Base-by-base conservation (phyloP, 495 filamentous ascomycete genomes). In the Gamarada debralockiae region DNA sequence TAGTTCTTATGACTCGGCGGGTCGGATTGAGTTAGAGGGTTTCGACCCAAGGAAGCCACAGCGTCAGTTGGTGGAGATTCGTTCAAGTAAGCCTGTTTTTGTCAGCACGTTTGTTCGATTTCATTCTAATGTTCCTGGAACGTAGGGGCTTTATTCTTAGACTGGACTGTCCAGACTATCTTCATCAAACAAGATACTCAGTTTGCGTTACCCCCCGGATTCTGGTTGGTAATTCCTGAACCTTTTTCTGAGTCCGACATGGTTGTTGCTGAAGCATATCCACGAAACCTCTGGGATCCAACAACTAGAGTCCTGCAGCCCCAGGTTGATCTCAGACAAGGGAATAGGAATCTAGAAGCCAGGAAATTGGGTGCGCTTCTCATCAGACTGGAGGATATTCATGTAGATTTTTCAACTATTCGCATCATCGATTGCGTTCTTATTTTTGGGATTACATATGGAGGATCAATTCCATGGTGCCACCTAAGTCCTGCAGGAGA, bases 111-210 rank as follows among this genome's bases (percentile, higher is more conserved):
- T 46, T 46, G n/a, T 15, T 24, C 8, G 27, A 10, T 46, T 25
- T 46, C 14, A 46, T 27, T 24, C 42, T 46, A 46, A 46, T 23
- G 25, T 46, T 29, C 27, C 42, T 46, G 42, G 5, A 29, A 46
- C 27, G 21, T 2, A 44, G 41, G 41, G 42, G 27, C 42, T 27
- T 46, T 29, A 29, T 46, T 8, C 22, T 46, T 3, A 23, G 22
- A 46, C 42, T 46, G 42, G 42, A 46, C 42, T 46, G 42, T 46
- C 22, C 42, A 46, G 42, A 46, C 42, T 12, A 46, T 46, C 42
- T 46, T 46, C 42, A 46, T 46, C 8, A 46, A 29, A 46, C 42
- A 46, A 29, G 42, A 46, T 27, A 27, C 42, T 2, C 42, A 46
- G 5, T 46, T 46, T 29, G 21, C 42, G 21, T 29, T 46, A 7